These are phyloP conservation scores for Pisolithus albus DNA, from an alignment of 768 basidiomycete species.

Conservation along the genomic window DNA sequence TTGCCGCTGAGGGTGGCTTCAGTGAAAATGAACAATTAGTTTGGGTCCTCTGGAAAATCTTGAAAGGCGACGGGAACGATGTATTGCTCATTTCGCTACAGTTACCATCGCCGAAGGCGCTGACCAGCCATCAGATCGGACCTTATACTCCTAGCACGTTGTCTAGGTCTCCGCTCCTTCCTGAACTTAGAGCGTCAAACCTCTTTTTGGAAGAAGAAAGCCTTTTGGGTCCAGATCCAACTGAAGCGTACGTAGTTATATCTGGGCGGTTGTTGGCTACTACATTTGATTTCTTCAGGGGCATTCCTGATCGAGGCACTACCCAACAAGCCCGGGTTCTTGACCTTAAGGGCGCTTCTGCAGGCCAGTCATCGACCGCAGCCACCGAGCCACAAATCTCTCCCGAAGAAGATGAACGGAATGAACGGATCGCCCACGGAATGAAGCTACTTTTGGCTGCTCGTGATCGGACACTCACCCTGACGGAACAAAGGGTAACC, in stretches of 20 bases:
- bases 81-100: slow-evolving; percentile 29
- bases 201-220: slow-evolving; percentile 59
- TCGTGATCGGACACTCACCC: slow-evolving; percentile 63
- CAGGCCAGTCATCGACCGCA: not conserved
- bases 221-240: slow-evolving; percentile 39
- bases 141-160: slow-evolving; percentile 73
- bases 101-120: not conserved
- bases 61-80: slow-evolving; percentile 77
- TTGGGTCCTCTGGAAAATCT: slow-evolving; percentile 83
- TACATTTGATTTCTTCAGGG: slow-evolving; percentile 7
- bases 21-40: slow-evolving; percentile 70
- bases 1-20: slow-evolving; percentile 42
- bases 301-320: slow-evolving; percentile 1
- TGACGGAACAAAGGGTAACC: slow-evolving; percentile 66
- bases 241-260: slow-evolving; percentile 39
- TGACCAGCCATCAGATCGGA: slow-evolving; percentile 51
- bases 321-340: slow-evolving; percentile 2
- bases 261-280: not conserved
- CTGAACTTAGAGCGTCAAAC: slow-evolving; percentile 68
- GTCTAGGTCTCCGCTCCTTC: slow-evolving; percentile 67
- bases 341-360: slow-evolving; percentile 3
- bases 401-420: slow-evolving; percentile 48
- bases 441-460: slow-evolving; percentile 65
- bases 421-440: slow-evolving; percentile 52
- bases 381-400: slow-evolving; percentile 22